Evolutionary conservation across 169 alveolate genomes (phyloP).

Genomic region (Cryptosporidium sp.): DNA sequence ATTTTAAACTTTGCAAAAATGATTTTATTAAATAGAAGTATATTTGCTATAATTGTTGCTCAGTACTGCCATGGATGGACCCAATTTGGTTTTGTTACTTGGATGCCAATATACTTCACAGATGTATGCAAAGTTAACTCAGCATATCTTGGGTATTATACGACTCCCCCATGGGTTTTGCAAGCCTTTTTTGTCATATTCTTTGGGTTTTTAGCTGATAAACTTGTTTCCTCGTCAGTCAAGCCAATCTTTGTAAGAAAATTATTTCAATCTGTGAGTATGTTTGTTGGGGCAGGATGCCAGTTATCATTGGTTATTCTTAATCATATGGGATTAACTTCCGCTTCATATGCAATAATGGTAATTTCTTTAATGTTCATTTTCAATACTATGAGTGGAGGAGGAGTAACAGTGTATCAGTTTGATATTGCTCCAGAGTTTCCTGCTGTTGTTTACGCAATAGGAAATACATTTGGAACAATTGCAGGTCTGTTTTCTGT

Average conservation of each 20-base stretch:
- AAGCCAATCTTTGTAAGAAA: slow-evolving; percentile 47
- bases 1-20: not conserved
- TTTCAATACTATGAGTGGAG: slow-evolving; percentile 70
- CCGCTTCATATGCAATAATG: slow-evolving; percentile 39
- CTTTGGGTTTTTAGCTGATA: slow-evolving; percentile 55
- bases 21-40: slow-evolving; percentile 16
- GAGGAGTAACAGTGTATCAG: slow-evolving; percentile 72
- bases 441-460: slow-evolving; percentile 69
- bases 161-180: slow-evolving; percentile 73
- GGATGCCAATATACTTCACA: slow-evolving; percentile 69
- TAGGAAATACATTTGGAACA: slow-evolving; percentile 71
- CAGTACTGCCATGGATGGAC: slow-evolving; percentile 76
- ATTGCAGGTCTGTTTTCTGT: slow-evolving; percentile 68
- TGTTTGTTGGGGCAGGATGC: slow-evolving; percentile 44
- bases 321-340: slow-evolving; percentile 7
- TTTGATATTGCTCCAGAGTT: slow-evolving; percentile 69
- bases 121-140: slow-evolving; percentile 47
- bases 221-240: slow-evolving; percentile 5
- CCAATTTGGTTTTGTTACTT: slow-evolving; percentile 69
- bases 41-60: slow-evolving; percentile 48
- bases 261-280: slow-evolving; percentile 58
- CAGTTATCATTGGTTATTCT: slow-evolving; percentile 32
- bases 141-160: slow-evolving; percentile 36
- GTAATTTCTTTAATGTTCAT: slow-evolving; percentile 64
- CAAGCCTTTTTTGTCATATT: slow-evolving; percentile 56